Evolutionary conservation across 257 asterid species (phyloP).

Genomic region (Penstemon eatonii): DNA sequence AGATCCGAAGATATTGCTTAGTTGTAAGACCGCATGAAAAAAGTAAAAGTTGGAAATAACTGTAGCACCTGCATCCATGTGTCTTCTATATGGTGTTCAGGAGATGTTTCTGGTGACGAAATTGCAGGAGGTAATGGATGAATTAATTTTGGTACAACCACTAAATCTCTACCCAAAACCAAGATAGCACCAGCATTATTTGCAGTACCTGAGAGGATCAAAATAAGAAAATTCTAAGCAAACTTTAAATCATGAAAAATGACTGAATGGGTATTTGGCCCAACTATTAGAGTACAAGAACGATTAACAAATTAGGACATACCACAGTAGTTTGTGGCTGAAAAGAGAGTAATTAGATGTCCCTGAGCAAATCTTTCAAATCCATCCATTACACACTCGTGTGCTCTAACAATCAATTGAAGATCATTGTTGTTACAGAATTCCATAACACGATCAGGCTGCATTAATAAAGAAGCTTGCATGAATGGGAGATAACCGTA

Average conservation of each 20-base stretch:
- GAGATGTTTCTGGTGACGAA: slow-evolving; percentile 89
- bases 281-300: background rate
- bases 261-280: background rate
- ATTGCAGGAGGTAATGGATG: slow-evolving; percentile 92
- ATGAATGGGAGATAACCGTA: slow-evolving; percentile 3
- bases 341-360: slow-evolving; percentile 89
- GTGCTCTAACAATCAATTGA: slow-evolving; percentile 95
- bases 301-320: slow-evolving; percentile 26
- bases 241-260: background rate
- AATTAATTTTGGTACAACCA: slow-evolving; percentile 91
- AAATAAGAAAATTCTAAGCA: background rate
- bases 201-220: slow-evolving; percentile 68
- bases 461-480: slow-evolving; percentile 31
- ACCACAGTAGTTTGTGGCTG: slow-evolving; percentile 99
- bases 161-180: slow-evolving; percentile 98
- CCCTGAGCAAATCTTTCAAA: slow-evolving; percentile 99
- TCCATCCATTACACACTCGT: slow-evolving; percentile 99
- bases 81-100: slow-evolving; percentile 78
- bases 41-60: slow-evolving; percentile 22
- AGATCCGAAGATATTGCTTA: background rate
- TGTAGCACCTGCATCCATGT: slow-evolving; percentile 93
- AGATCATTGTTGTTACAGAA: slow-evolving; percentile 95
- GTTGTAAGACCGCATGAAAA: background rate
- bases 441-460: slow-evolving; percentile 99
- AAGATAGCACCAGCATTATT: slow-evolving; percentile 98